phyloP scores from a whole-genome alignment of 1,284 basidiomycete species.

The Mixia osmundae region DNA sequence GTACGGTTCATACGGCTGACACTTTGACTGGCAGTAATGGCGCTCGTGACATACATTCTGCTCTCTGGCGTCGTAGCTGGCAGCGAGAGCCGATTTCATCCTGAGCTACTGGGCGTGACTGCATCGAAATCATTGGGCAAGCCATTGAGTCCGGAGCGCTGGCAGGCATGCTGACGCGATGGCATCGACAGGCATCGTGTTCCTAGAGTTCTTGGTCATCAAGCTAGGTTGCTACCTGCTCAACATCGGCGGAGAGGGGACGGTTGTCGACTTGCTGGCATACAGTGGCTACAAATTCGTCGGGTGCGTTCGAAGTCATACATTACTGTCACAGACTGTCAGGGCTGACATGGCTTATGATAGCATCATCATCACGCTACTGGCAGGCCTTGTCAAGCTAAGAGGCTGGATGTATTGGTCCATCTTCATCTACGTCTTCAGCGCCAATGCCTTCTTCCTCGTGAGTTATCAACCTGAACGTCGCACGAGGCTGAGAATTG shows the following conservation, averaged over 20 bases:
- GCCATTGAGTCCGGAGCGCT: too few species aligned
- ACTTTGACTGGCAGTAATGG: constrained; percentile 47
- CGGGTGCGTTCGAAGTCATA: constrained; percentile 32
- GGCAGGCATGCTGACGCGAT: not conserved
- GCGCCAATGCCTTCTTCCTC: constrained; percentile 82
- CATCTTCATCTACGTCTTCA: constrained; percentile 60
- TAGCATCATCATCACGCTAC: constrained; percentile 46
- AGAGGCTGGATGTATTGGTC: constrained; percentile 39
- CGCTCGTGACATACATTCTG: constrained; percentile 84
- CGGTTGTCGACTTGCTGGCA: constrained; percentile 34
- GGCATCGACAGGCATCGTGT: constrained; percentile 28
- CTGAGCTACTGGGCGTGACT: constrained; percentile 65
- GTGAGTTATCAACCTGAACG: constrained; percentile 29
- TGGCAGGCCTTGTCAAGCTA: constrained; percentile 36
- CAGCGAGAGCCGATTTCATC: constrained; percentile 59
- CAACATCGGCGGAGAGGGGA: constrained; percentile 50
- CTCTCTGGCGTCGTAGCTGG: constrained; percentile 59
- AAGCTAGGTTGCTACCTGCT: constrained; percentile 77
- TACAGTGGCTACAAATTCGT: constrained; percentile 98
- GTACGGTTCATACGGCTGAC: not conserved
- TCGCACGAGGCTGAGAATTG: not conserved
- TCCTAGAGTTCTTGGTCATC: constrained; percentile 68
- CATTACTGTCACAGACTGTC: constrained; percentile 1
- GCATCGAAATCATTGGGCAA: constrained; percentile 57
- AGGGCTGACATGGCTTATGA: not conserved